These are phyloP conservation scores for Alternaria tenuissima DNA, from an alignment of 2,329 filamentous ascomycete species.

Conservation along the genomic window DNA sequence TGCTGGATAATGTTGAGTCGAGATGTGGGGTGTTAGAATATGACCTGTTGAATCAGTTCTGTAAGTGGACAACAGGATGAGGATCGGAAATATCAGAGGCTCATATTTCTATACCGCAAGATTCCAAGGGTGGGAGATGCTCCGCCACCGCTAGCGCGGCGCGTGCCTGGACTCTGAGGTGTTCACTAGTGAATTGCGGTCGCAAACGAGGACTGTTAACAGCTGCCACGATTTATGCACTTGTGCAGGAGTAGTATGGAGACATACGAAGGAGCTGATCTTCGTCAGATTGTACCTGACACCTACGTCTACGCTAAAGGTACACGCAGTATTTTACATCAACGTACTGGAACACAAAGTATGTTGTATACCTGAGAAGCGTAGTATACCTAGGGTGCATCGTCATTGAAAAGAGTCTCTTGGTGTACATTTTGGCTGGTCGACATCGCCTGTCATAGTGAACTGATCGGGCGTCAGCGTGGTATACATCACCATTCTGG, in stretches of 20 bases:
- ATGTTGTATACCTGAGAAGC: not conserved
- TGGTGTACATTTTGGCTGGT: not conserved
- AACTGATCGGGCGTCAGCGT: not conserved
- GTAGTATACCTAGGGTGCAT: not conserved
- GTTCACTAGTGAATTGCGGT: not conserved
- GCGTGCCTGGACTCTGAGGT: not conserved
- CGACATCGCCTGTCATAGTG: not conserved
- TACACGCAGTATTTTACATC: not conserved
- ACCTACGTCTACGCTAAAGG: not conserved
- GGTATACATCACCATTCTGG: not conserved
- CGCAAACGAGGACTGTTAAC: not conserved
- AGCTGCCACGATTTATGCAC: not conserved
- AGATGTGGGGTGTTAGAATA: not conserved
- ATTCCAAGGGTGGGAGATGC: not conserved
- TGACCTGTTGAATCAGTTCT: not conserved
- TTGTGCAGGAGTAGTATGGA: not conserved
- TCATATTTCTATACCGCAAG: not conserved
- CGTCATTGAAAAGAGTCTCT: not conserved
- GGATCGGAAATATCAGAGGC: not conserved
- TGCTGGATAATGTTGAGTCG: accelerated
- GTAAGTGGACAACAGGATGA: not conserved
- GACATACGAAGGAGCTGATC: not conserved
- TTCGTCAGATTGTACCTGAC: not conserved
- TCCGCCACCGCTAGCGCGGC: not conserved
- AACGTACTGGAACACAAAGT: not conserved